Conservation (phyloP, 768 basidiomycete species). For the Coprinopsis marcescibilis region DNA sequence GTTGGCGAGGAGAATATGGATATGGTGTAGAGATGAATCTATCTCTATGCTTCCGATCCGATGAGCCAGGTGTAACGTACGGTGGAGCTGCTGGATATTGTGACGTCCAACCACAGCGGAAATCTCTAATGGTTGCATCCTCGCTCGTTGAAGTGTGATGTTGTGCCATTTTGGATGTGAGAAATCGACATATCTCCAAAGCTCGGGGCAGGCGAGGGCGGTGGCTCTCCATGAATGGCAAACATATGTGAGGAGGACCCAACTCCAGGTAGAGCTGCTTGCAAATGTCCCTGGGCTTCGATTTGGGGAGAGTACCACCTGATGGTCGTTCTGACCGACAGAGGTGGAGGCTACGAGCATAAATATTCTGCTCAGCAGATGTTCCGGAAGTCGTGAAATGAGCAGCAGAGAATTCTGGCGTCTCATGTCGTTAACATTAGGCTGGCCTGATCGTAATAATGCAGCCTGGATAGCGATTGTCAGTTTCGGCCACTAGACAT, state of each 20-base stretch:
- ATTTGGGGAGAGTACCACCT: background rate
- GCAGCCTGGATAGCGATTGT: background rate
- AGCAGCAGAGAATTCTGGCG: constrained; percentile 1
- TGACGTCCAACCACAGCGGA: constrained; percentile 23
- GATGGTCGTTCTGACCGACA: background rate
- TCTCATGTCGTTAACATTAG: constrained; percentile 3
- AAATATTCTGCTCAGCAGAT: constrained; percentile 5
- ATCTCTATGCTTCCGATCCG: constrained; percentile 31
- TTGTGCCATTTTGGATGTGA: constrained; percentile 28
- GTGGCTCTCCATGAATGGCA: constrained; percentile 32
- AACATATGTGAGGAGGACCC: constrained; percentile 30
- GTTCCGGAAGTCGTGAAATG: constrained; percentile 5
- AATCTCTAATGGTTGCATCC: constrained; percentile 27
- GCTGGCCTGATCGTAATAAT: background rate
- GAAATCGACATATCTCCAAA: constrained; percentile 37
- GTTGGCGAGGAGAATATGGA: constrained; percentile 28
- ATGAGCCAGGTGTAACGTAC: constrained; percentile 30
- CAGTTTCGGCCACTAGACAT: background rate
- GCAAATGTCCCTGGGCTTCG: background rate
- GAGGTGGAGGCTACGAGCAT: background rate
- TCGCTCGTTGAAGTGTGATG: constrained; percentile 27
- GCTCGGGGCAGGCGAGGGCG: constrained; percentile 24
- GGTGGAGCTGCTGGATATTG: constrained; percentile 26
- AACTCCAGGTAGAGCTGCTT: constrained; percentile 25
- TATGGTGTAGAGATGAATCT: constrained; percentile 27